Conservation (phyloP, 176 grass and related monocot genomes). For the Rhynchospora pubera region DNA sequence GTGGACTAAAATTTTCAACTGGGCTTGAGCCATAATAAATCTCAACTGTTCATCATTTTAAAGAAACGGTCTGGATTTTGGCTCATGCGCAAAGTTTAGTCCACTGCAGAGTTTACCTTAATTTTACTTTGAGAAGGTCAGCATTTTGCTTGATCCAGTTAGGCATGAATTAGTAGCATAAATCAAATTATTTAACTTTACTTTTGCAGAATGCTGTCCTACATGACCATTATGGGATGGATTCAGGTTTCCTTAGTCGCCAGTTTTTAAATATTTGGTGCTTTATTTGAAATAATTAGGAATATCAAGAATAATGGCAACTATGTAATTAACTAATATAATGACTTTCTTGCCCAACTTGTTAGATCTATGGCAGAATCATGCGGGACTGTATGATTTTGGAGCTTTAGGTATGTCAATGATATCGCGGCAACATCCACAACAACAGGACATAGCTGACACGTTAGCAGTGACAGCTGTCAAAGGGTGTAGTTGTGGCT, state of each 20-base stretch:
- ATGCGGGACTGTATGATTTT: background rate
- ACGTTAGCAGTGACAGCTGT: background rate
- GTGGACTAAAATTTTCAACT: too few species aligned
- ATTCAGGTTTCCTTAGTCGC: background rate
- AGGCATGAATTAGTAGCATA: background rate
- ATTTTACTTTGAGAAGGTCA: background rate
- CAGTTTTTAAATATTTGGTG: background rate
- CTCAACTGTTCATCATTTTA: too few species aligned
- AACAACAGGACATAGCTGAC: background rate
- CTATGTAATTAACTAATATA: background rate
- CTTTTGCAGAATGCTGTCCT: background rate
- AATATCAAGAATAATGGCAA: background rate
- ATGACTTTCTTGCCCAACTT: constrained; percentile 1
- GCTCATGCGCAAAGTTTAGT: too few species aligned
- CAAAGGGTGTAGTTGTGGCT: background rate
- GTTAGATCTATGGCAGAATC: constrained; percentile 14
- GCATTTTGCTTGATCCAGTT: background rate
- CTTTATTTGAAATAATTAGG: background rate
- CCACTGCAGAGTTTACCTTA: too few species aligned
- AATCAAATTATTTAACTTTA: background rate
- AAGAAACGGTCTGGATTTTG: too few species aligned
- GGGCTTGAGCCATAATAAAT: too few species aligned
- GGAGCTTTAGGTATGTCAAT: background rate
- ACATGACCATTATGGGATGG: background rate
- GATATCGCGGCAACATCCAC: background rate